phyloP scores from a whole-genome alignment of 2,329 filamentous ascomycete genomes.

The Aphanoascus verrucosus region DNA sequence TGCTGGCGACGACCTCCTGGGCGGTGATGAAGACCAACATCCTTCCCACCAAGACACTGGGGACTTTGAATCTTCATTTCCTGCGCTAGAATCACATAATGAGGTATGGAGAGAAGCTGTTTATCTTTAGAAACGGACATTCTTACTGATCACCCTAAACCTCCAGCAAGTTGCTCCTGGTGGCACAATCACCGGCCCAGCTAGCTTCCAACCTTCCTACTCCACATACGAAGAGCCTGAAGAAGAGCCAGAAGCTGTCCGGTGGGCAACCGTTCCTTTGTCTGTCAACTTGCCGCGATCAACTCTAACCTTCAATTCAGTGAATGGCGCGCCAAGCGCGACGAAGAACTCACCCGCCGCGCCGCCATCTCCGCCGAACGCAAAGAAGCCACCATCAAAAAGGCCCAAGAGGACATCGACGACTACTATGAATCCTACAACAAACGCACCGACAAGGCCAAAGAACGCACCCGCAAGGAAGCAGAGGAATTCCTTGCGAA shows the following conservation, averaged over 20 bases:
- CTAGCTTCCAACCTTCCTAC: constrained; percentile 46
- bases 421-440: constrained; percentile 99
- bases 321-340: constrained; percentile 84
- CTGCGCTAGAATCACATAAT: constrained; percentile 64
- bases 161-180: constrained; percentile 59
- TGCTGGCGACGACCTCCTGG: constrained; percentile 59
- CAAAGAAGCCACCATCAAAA: constrained; percentile 74
- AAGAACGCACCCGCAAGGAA: constrained; percentile 78
- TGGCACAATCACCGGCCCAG: constrained; percentile 66
- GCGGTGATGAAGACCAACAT: constrained; percentile 34
- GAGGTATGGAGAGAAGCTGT: constrained; percentile 44
- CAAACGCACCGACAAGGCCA: constrained; percentile 88
- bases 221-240: constrained; percentile 50
- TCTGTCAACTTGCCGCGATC: not conserved
- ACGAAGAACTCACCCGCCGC: constrained; percentile 70
- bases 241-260: constrained; percentile 78
- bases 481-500: constrained; percentile 83
- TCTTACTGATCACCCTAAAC: constrained; percentile 2
- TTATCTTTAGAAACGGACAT: not conserved
- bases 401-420: constrained; percentile 88
- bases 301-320: constrained; percentile 24
- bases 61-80: constrained; percentile 81
- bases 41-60: constrained; percentile 37
- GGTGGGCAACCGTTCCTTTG: constrained; percentile 28
- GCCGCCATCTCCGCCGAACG: constrained; percentile 72